Conservation (phyloP, 352 stramenopile genomes). For the Phytophthora tentaculata region DNA sequence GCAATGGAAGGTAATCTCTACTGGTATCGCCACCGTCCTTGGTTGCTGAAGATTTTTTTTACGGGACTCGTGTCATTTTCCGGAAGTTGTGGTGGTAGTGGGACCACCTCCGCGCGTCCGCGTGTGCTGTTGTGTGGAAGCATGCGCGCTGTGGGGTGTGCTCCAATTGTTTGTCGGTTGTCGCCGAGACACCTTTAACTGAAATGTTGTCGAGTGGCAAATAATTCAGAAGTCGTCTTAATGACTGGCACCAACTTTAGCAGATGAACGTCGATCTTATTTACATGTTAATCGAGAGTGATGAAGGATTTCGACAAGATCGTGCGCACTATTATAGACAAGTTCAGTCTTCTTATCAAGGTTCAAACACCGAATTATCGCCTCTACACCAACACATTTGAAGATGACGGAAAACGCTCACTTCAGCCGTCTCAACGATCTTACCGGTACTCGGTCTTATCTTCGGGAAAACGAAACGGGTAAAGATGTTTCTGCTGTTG, state of each 20-base stretch:
- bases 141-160: constrained; percentile 16
- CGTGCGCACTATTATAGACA: too few relatives aligned
- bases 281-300: constrained; percentile 1
- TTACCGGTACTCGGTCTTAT: not conserved
- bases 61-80: not conserved
- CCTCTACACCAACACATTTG: not conserved
- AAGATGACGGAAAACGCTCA: constrained; percentile 8
- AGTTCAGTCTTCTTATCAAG: too few relatives aligned
- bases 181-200: constrained; percentile 19
- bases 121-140: constrained; percentile 22
- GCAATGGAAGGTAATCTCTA: constrained; percentile 23
- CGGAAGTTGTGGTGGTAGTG: constrained; percentile 16
- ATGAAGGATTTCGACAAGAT: constrained; percentile 6
- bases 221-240: constrained; percentile 18
- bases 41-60: not conserved
- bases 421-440: not conserved
- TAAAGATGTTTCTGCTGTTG: too few relatives aligned
- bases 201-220: constrained; percentile 1
- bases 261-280: not conserved
- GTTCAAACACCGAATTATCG: too few relatives aligned
- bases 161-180: constrained; percentile 17
- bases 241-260: constrained; percentile 9
- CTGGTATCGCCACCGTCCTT: constrained; percentile 2
- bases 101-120: constrained; percentile 15
- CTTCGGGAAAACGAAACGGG: not conserved